These are phyloP conservation scores for Salvia miltiorrhiza DNA, from an alignment of 257 asterid genomes.

Conservation along the genomic window DNA sequence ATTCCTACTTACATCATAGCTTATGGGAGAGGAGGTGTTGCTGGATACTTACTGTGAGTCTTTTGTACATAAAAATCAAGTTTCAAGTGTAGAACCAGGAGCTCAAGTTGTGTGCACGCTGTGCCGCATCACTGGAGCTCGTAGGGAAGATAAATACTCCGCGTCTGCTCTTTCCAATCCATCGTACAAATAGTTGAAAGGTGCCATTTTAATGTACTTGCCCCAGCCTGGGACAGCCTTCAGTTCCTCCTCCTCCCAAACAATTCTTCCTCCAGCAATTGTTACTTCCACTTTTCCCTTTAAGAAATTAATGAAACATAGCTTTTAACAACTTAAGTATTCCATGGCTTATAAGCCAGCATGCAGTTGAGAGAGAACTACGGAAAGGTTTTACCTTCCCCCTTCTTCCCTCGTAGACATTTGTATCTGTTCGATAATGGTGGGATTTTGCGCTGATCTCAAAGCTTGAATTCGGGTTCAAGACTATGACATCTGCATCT, in stretches of 20 bases:
- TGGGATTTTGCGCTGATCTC: constrained; percentile 70
- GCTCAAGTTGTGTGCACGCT: constrained; percentile 10
- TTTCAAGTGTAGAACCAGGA: neutral
- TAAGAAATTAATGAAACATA: neutral
- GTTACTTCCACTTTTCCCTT: constrained; percentile 96
- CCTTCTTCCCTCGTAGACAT: constrained; percentile 80
- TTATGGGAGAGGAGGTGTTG: neutral
- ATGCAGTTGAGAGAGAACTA: neutral
- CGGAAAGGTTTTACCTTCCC: constrained; percentile 57
- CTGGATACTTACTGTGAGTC: neutral
- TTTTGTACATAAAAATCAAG: neutral
- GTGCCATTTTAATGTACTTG: constrained; percentile 71
- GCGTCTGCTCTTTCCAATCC: constrained; percentile 64
- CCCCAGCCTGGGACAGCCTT: constrained; percentile 72
- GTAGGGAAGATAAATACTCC: constrained; percentile 51
- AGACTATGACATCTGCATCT: constrained; percentile 88
- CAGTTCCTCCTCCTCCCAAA: constrained; percentile 79
- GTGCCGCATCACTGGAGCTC: constrained; percentile 67
- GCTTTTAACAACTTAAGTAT: neutral
- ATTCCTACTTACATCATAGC: neutral
- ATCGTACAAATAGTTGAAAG: constrained; percentile 74
- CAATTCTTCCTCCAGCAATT: constrained; percentile 81
- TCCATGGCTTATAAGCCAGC: neutral
- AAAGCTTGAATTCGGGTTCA: constrained; percentile 85
- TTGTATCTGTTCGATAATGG: constrained; percentile 84